Base-by-base conservation (phyloP, 495 filamentous ascomycete genomes). In the Cenococcum geophilum region DNA sequence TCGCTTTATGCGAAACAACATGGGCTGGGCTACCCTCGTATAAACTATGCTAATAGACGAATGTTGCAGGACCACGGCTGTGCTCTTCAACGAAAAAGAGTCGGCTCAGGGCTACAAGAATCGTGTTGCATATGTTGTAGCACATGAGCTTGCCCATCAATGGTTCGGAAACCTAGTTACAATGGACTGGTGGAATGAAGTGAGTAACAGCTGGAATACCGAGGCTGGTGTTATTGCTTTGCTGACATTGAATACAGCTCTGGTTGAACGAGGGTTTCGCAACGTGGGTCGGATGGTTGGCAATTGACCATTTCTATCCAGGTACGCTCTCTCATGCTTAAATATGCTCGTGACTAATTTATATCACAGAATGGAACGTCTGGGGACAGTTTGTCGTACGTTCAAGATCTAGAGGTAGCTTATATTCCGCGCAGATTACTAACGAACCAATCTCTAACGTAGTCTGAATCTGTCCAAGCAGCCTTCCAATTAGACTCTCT, bases 141-240 rank as follows among this genome's bases (percentile, higher is more conserved):
- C 90, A 5, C 91, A 96, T 73, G 92, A 98, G 71, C 77, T 98
- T 49, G 93, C 93, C 32, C 93, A 98, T 73, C 93, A 97, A 76
- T 98, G 93, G 93, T 98, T 97, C 69, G 93, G 93, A 34, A 96
- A 98, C 71, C 82, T 97, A 18, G 93, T 97, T 21, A 89, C 87
- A 16, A 90, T 90, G 87, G 82, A 86, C 65, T 88, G 83, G 82
- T 97, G 93, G 93, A 91, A 87, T 71, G 93, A 72, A 37, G 59
- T 61, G 18, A 25, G 51, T 27, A 23, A 20, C n/a, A 16, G 37
- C 23, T 45, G 40, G 27, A 45, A 18, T 45, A 16, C 18, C 18
- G 11, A 4, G 1, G 3, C 40, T 10, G 4, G 12, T 16, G 11
- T 14, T 14, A 45, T 18, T 45, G 6, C 21, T n/a, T 54, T 12